phyloP scores from a whole-genome alignment of 495 filamentous ascomycete genomes.

The Aspergillus carlsbadensis region DNA sequence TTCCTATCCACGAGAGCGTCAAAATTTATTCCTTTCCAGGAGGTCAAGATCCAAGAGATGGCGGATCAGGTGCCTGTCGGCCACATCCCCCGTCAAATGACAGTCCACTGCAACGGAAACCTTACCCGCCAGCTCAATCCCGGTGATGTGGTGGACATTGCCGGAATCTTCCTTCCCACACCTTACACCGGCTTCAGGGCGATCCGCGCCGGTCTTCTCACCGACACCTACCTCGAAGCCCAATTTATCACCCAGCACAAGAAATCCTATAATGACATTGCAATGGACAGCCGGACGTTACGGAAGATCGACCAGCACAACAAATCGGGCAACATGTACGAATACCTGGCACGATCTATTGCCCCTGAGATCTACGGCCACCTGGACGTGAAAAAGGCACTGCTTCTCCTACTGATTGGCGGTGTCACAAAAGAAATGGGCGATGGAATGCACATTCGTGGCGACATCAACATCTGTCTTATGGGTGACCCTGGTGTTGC shows the following conservation, averaged over 20 bases:
- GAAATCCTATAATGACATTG: constrained; percentile 89
- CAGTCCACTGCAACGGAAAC: constrained; percentile 83
- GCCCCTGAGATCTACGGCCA: constrained; percentile 97
- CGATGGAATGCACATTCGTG: constrained; percentile 96
- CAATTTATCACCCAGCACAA: constrained; percentile 94
- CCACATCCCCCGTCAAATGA: constrained; percentile 89
- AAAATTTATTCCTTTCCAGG: constrained; percentile 96
- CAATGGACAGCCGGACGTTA: constrained; percentile 71
- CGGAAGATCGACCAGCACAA: constrained; percentile 79
- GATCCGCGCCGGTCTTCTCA: constrained; percentile 89
- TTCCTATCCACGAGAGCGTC: constrained; percentile 91
- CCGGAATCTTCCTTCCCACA: constrained; percentile 93
- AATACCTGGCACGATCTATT: constrained; percentile 90
- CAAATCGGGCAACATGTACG: constrained; percentile 86
- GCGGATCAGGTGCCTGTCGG: constrained; percentile 97
- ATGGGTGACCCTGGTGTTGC: constrained; percentile 99
- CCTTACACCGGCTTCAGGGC: constrained; percentile 98
- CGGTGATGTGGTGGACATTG: constrained; percentile 89
- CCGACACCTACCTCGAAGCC: constrained; percentile 95
- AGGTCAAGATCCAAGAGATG: constrained; percentile 98
- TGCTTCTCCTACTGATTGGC: constrained; percentile 89
- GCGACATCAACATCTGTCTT: constrained; percentile 96
- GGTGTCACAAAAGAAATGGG: constrained; percentile 97
- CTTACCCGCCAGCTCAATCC: constrained; percentile 84
- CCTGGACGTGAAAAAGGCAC: constrained; percentile 94